Percentiles rank a stretch among this genome's conserved stretches.
phyloP scores from a whole-genome alignment of 306 rosid species.

The Cucumis melo region DNA sequence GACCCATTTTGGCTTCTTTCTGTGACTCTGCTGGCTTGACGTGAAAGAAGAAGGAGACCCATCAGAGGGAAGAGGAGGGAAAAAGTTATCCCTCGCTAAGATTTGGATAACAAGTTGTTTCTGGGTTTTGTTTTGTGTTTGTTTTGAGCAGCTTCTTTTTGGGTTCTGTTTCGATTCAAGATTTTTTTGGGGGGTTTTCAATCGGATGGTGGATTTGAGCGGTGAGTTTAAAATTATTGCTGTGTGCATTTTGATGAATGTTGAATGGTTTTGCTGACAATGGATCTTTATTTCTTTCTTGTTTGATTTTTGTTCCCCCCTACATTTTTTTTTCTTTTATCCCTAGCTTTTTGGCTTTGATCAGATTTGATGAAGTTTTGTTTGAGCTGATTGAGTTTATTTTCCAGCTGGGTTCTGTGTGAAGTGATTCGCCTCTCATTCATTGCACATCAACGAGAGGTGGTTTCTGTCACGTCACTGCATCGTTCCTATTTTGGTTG shows the following conservation, averaged over 20 bases:
- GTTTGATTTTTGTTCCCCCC: neutral
- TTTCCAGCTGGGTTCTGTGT: slow-evolving; percentile 23
- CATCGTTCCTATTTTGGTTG: slow-evolving; percentile 32
- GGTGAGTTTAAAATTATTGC: neutral
- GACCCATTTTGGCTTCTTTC: slow-evolving; percentile 9
- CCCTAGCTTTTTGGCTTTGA: neutral
- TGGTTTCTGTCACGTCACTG: slow-evolving; percentile 16
- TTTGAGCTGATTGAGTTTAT: slow-evolving; percentile 2
- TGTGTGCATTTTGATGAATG: neutral
- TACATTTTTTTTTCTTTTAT: neutral
- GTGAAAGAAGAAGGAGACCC: slow-evolving; percentile 11
- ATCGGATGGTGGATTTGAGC: slow-evolving; percentile 6
- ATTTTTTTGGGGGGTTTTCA: neutral
- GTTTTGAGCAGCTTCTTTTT: neutral
- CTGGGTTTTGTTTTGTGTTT: neutral
- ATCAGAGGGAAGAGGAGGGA: neutral
- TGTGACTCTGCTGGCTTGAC: slow-evolving; percentile 1
- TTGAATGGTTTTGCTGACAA: neutral
- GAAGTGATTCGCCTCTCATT: slow-evolving; percentile 7
- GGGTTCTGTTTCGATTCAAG: neutral
- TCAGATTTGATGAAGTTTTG: slow-evolving; percentile 8
- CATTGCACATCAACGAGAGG: neutral
- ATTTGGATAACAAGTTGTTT: slow-evolving; percentile 7
- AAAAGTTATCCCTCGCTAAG: neutral
- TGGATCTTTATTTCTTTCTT: neutral